Evolutionary conservation across 345 rosid genomes (phyloP).

Genomic region (Acer campestre): DNA sequence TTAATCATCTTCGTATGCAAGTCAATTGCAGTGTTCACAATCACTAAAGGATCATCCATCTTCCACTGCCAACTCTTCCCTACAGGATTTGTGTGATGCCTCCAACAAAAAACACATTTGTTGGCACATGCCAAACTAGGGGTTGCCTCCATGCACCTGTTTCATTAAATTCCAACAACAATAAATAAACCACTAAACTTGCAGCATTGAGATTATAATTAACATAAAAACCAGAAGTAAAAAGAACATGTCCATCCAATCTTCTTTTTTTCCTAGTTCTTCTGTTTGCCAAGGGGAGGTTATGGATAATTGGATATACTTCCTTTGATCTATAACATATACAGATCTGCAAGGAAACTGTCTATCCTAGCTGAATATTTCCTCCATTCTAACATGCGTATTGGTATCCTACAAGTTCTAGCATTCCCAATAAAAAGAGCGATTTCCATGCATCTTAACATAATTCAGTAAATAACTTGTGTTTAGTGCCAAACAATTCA

Average conservation of each 20-base stretch:
- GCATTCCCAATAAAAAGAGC: not conserved
- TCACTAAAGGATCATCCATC: constrained; percentile 93
- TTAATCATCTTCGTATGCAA: constrained; percentile 92
- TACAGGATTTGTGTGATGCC: constrained; percentile 99
- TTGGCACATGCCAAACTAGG: constrained; percentile 99
- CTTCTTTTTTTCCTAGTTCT: constrained; percentile 2
- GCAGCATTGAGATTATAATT: constrained; percentile 2
- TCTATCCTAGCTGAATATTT: not conserved
- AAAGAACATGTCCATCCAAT: not conserved
- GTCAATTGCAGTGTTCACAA: constrained; percentile 83
- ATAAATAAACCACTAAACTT: constrained; percentile 12
- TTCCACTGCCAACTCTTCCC: constrained; percentile 99
- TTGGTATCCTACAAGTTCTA: not conserved
- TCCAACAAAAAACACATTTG: constrained; percentile 99
- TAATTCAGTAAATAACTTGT: not conserved
- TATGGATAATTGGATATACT: not conserved
- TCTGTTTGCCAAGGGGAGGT: not conserved
- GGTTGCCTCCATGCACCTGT: constrained; percentile 97
- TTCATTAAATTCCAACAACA: not conserved
- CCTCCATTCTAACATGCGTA: not conserved
- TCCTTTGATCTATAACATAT: not conserved
- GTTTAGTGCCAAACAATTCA: not conserved
- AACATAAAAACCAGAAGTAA: constrained; percentile 4
- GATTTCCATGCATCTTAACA: not conserved
- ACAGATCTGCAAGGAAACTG: not conserved